Percentiles rank a stretch among this genome's conserved stretches.
These are phyloP conservation scores for Miscanthus lutarioriparius DNA, from an alignment of 176 grass and related monocot genomes.

Conservation along the genomic window DNA sequence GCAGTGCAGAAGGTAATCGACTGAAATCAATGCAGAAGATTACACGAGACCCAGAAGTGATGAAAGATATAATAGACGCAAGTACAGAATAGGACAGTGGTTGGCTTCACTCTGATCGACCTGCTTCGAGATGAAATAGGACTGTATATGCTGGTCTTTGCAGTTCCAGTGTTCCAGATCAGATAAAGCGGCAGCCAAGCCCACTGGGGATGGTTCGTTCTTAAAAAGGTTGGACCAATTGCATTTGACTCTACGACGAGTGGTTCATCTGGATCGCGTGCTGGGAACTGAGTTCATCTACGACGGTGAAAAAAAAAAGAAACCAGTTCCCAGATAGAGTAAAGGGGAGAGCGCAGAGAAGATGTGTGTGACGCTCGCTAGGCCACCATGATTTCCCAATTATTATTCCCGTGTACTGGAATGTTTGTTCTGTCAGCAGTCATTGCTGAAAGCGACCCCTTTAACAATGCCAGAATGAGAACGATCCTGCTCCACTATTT, in stretches of 20 bases:
- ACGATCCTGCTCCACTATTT: not conserved
- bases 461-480: not conserved
- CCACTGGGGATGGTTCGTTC: not conserved
- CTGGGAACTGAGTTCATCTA: not conserved
- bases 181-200: not conserved
- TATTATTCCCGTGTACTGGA: constrained; percentile 32
- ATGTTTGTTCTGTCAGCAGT: constrained; percentile 10
- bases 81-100: not conserved
- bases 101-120: not conserved
- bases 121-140: not conserved
- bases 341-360: not conserved
- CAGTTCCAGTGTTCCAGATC: not conserved
- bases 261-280: constrained; percentile 13
- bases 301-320: not conserved
- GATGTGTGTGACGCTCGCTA: not conserved
- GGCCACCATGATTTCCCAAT: constrained; percentile 36
- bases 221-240: not conserved
- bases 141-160: not conserved
- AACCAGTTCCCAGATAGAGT: not conserved
- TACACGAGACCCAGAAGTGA: not conserved
- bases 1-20: not conserved
- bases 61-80: not conserved
- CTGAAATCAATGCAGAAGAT: not conserved
- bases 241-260: not conserved
- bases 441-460: constrained; percentile 33